These are phyloP conservation scores for Hyaloscypha bicolor DNA, from an alignment of 495 filamentous ascomycete genomes.

Conservation along the genomic window DNA sequence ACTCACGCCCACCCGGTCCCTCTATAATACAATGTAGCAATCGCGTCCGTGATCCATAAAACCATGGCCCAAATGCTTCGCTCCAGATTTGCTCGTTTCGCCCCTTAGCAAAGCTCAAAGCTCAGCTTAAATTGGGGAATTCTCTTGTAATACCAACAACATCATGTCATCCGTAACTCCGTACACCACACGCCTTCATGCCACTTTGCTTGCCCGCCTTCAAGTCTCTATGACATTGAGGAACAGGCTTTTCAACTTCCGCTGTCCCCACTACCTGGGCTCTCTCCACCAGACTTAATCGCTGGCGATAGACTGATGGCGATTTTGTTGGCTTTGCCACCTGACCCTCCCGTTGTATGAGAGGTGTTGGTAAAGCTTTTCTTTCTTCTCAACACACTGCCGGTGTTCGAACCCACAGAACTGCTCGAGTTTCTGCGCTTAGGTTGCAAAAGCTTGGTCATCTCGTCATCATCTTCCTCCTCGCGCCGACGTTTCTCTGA, in stretches of 20 bases:
- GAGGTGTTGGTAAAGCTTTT: conserved; percentile 29
- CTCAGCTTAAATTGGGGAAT: conserved; percentile 19
- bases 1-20: conserved; percentile 3
- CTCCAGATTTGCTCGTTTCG: not conserved
- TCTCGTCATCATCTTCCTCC: conserved; percentile 82
- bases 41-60: conserved; percentile 19
- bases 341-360: conserved; percentile 21
- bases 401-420: conserved; percentile 22
- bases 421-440: conserved; percentile 35
- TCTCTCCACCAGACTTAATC: conserved; percentile 33
- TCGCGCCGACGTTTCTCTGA: conserved; percentile 90
- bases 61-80: conserved; percentile 4
- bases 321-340: conserved; percentile 30
- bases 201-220: conserved; percentile 11
- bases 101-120: conserved; percentile 7
- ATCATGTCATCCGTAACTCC: conserved; percentile 24
- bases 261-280: conserved; percentile 22
- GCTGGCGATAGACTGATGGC: conserved; percentile 34
- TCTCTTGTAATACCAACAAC: conserved; percentile 27
- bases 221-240: conserved; percentile 1
- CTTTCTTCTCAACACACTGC: conserved; percentile 25
- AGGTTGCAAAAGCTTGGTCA: conserved; percentile 60
- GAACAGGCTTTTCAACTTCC: conserved; percentile 20
- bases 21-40: conserved; percentile 32
- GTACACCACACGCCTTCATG: conserved; percentile 18